A percentile compares a stretch with the other conserved stretches of the same genome.
phyloP scores from a whole-genome alignment of 306 rosid species.

The Fragaria vesca region DNA sequence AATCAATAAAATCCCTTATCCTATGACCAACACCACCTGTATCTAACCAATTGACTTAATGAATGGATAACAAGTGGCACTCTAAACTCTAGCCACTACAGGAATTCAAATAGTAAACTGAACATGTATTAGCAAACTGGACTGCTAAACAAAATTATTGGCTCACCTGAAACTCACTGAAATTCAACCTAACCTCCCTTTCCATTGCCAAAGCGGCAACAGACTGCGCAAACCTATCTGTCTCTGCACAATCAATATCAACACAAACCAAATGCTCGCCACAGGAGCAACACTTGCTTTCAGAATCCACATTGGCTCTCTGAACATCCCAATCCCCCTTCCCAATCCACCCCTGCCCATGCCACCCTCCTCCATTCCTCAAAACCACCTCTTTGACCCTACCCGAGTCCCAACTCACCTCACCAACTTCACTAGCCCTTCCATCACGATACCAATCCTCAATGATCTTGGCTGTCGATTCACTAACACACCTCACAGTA shows the following conservation, averaged over 20 bases:
- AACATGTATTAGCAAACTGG: background rate
- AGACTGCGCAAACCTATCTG: conserved; percentile 61
- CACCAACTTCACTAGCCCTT: conserved; percentile 50
- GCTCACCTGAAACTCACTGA: conserved; percentile 76
- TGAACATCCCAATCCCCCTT: conserved; percentile 68
- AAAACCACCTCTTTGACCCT: conserved; percentile 43
- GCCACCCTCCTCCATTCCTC: conserved; percentile 94
- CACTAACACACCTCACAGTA: conserved; percentile 53
- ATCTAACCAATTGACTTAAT: background rate
- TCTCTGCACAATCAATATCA: conserved; percentile 68
- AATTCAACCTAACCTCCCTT: conserved; percentile 67
- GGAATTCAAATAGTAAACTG: background rate
- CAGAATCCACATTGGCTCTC: conserved; percentile 37
- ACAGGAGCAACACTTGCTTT: conserved; percentile 57
- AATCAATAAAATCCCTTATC: background rate
- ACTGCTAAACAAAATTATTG: background rate
- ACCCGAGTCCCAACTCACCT: conserved; percentile 34
- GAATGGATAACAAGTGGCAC: background rate
- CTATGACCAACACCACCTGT: background rate
- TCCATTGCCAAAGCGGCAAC: conserved; percentile 70
- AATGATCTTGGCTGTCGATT: conserved; percentile 47
- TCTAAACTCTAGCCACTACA: background rate
- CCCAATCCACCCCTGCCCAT: conserved; percentile 87
- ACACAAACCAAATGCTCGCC: conserved; percentile 62
- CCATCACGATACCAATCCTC: conserved; percentile 71